Base-by-base conservation (phyloP, 2,329 filamentous ascomycete genomes). In the Camptophora hylomeconis region DNA sequence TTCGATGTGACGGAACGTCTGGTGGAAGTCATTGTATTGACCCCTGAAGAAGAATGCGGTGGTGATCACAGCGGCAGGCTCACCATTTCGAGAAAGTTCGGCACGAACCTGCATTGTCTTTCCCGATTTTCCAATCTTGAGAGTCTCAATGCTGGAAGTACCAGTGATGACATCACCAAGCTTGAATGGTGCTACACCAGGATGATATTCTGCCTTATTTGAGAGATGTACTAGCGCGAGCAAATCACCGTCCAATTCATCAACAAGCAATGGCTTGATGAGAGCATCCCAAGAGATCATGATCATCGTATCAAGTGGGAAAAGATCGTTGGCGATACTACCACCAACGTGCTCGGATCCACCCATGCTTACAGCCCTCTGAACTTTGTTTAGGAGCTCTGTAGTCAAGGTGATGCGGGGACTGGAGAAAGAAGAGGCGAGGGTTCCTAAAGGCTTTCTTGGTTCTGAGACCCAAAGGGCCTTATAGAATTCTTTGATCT, bases 271-370 rank as follows among this genome's bases (percentile, higher is more conserved):
- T 10, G 35, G 27, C 17, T 26, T 38, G 12, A 33, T 20, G 4
- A 38, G 7, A 12, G 26, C 34, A 3, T 36, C 29, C 36, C 36
- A 38, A 9, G 17, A 18, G 2, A 34, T 13, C 8, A 38, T 30
- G 11, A 38, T 34, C n/a, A n/a, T n/a, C n/a, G n/a, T n/a, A n/a
- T n/a, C n/a, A n/a, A n/a, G n/a, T n/a, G n/a, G 16, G n/a, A 12
- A 26, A 26, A 26, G 24, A n/a, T 16, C 5, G 17, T 20, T 8
- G 8, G 8, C 8, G 8, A 20, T n/a, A 8, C 19, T 20, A 8
- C 8, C n/a, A 8, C 8, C 8, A 20, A 8, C 19, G 19, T 20
- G 19, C 19, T 8, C 8, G n/a, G 19, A 20, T 20, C 19, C 8
- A 8, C 19, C 8, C 8, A 8, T 20, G 19, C 19, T 20, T n/a